phyloP scores from a whole-genome alignment of 495 filamentous ascomycete genomes.

The Cercophora scortea region DNA sequence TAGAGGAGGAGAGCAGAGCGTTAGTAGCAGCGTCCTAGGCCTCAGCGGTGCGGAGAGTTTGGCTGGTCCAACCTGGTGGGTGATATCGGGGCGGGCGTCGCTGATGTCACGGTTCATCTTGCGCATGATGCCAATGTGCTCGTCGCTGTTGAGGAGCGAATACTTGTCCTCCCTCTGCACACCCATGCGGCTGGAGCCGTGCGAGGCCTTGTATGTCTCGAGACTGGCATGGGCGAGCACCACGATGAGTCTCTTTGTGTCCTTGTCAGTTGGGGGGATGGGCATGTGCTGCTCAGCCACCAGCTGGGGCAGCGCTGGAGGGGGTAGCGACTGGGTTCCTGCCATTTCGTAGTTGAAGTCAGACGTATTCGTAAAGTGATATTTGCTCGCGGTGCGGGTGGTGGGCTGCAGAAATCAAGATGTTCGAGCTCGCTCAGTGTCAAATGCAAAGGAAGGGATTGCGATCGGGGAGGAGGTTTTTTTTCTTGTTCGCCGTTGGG shows the following conservation, averaged over 20 bases:
- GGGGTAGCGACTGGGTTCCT: conserved; percentile 87
- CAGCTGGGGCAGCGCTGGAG: conserved; percentile 80
- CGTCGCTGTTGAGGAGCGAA: conserved; percentile 92
- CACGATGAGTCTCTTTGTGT: conserved; percentile 84
- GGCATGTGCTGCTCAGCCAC: conserved; percentile 87
- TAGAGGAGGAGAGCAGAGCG: conserved; percentile 26
- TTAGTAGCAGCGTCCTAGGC: conserved; percentile 28
- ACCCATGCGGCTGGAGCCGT: conserved; percentile 53
- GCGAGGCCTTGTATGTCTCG: conserved; percentile 87
- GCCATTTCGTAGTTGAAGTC: conserved; percentile 15
- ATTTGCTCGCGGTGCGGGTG: no score
- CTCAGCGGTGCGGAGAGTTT: conserved; percentile 27
- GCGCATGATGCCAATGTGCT: conserved; percentile 97
- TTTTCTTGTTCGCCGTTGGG: no score
- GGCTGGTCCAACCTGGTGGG: conserved; percentile 73
- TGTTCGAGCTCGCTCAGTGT: no score
- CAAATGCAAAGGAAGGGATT: no score
- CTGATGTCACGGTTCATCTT: conserved; percentile 99
- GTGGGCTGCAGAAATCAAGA: no score
- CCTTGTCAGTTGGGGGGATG: conserved; percentile 77
- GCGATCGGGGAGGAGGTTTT: no score
- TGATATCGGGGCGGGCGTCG: conserved; percentile 94
- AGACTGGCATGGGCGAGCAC: conserved; percentile 95
- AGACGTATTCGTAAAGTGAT: conserved; percentile 10
- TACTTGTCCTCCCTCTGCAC: conserved; percentile 82